Percentiles rank a stretch among this genome's conserved stretches.
Evolutionary conservation across 2,329 filamentous ascomycete genomes (phyloP).

Genomic region (Knufia petricola): DNA sequence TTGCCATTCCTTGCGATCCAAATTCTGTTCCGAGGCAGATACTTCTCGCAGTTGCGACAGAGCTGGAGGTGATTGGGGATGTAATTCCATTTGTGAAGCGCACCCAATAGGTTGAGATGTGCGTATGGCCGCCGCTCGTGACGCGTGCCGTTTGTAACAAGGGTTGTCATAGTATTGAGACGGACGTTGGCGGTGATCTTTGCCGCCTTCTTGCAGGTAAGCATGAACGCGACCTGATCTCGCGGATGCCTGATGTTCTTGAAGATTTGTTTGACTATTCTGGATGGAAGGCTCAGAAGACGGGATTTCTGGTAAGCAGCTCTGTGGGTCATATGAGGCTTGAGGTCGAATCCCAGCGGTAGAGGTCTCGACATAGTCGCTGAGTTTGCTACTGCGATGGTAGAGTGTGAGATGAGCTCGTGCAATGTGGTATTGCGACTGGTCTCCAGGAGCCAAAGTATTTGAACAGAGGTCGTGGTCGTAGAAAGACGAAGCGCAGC

Average conservation of each 20-base stretch:
- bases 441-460: too few species aligned
- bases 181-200: background rate
- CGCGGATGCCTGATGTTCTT: conserved; percentile 7
- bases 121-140: background rate
- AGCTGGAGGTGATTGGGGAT: conserved; percentile 6
- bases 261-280: conserved; percentile 6
- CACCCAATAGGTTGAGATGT: background rate
- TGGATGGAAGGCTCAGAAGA: background rate
- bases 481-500: too few species aligned
- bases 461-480: too few species aligned
- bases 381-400: too few species aligned
- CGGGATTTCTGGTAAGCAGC: background rate
- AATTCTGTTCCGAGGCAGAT: conserved; percentile 7
- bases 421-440: too few species aligned
- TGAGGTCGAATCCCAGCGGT: background rate
- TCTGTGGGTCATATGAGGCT: background rate
- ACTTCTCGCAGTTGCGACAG: conserved; percentile 9
- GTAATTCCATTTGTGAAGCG: conserved; percentile 5
- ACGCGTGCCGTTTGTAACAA: too few species aligned
- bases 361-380: background rate
- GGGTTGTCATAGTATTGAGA: background rate
- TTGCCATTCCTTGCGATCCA: background rate
- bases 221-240: conserved; percentile 11
- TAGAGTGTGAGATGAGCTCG: too few species aligned
- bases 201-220: conserved; percentile 7